phyloP scores from a whole-genome alignment of 257 asterid species.

The Lycium ferocissimum region DNA sequence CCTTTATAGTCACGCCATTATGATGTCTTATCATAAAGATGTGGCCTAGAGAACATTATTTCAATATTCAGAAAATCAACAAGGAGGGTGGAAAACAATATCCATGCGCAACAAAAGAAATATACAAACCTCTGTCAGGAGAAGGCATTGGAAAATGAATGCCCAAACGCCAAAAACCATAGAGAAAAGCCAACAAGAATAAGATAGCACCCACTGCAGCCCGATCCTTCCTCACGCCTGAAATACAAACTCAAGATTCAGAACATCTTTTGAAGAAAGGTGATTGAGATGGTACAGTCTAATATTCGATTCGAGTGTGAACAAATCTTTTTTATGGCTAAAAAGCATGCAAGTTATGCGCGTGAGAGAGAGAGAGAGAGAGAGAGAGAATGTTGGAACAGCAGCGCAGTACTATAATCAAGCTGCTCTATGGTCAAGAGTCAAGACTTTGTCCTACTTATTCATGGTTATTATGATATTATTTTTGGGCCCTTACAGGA shows the following conservation, averaged over 20 bases:
- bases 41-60: slow-evolving; percentile 9
- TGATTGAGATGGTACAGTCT: not conserved
- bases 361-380: slow-evolving; percentile 25
- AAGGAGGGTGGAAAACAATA: not conserved
- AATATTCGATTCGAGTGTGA: not conserved
- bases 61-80: slow-evolving; percentile 29
- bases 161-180: slow-evolving; percentile 98
- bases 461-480: not conserved
- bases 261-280: slow-evolving; percentile 4
- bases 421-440: not conserved
- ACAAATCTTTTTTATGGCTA: not conserved
- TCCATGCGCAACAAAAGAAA: not conserved
- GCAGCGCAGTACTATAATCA: not conserved
- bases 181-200: slow-evolving; percentile 85
- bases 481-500: not conserved
- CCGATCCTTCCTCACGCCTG: slow-evolving; percentile 87
- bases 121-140: slow-evolving; percentile 82
- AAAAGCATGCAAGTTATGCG: not conserved
- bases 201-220: slow-evolving; percentile 85
- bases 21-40: slow-evolving; percentile 20
- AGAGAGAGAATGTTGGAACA: not conserved
- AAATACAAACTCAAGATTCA: slow-evolving; percentile 40
- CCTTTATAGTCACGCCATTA: not conserved
- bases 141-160: slow-evolving; percentile 99
- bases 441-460: not conserved